These are phyloP conservation scores for Afroboletus lepidellus DNA, from an alignment of 1,284 basidiomycete species.

Conservation along the genomic window DNA sequence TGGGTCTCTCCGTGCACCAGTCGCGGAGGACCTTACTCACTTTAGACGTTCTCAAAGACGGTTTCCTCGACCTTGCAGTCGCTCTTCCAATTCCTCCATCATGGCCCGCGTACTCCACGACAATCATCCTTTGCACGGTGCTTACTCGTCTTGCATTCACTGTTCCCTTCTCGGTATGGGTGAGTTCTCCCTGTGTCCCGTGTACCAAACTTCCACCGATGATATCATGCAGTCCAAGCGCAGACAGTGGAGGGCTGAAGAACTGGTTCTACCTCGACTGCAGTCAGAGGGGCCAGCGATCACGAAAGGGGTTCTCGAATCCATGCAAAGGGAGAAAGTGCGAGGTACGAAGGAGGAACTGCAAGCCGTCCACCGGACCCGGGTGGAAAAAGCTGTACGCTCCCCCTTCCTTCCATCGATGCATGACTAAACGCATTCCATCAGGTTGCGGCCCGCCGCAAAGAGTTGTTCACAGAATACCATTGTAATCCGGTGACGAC, in stretches of 20 bases:
- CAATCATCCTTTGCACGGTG: constrained; percentile 76
- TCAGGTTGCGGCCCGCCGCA: constrained; percentile 56
- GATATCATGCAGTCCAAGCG: constrained; percentile 51
- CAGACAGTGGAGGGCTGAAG: constrained; percentile 63
- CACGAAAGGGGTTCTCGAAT: constrained; percentile 49
- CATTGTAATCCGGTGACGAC: constrained; percentile 59
- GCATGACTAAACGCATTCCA: constrained; percentile 7
- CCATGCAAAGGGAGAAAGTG: constrained; percentile 58
- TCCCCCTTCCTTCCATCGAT: not conserved
- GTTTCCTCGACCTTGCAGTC: constrained; percentile 61
- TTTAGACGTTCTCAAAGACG: constrained; percentile 44
- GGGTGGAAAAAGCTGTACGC: constrained; percentile 45
- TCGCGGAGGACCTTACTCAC: constrained; percentile 36
- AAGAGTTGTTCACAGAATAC: constrained; percentile 57
- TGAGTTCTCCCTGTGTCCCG: constrained; percentile 37
- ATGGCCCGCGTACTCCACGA: constrained; percentile 69
- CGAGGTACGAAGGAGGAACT: constrained; percentile 56
- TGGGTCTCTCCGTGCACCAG: constrained; percentile 1
- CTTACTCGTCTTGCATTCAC: constrained; percentile 62
- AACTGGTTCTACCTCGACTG: constrained; percentile 68
- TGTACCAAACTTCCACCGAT: constrained; percentile 9
- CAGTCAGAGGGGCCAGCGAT: constrained; percentile 53
- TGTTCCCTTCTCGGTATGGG: constrained; percentile 82
- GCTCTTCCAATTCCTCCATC: constrained; percentile 67
- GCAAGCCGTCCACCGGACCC: constrained; percentile 46